Evolutionary conservation across 2,329 filamentous ascomycete genomes (phyloP), one percentile per base, ranked within the genome.

Genomic region (Diaporthe sp.): DNA sequence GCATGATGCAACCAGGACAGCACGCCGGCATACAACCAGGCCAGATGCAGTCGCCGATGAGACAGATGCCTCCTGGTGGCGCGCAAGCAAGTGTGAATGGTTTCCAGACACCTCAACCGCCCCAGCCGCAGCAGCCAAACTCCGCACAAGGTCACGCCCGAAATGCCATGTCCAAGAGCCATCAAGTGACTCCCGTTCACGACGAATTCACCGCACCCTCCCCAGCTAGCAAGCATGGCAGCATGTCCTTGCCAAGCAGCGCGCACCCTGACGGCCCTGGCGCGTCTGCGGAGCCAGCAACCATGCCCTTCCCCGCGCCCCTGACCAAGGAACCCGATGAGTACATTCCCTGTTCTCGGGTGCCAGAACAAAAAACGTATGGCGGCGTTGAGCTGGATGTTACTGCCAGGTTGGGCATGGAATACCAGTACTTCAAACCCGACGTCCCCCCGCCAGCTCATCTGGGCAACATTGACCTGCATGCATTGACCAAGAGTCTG

Each of bases 391-490:
- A 94, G 75, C 86, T 96, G 17, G 87, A 91, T 51, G 90, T 92
- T 7, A 86, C 94, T 31, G 88, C 87, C 73, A 90, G 90, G 68
- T 83, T 95, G 68, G 93, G 93, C 7, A 87, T 89, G 47, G 91
- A 94, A 63, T 88, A 98, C 51, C 87, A 92, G 68, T 88, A 89
- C 60, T 88, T 92, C 80, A 94, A 92, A 80, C 95, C 96, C 0
- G 93, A 94, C 74, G 88, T 95, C 51, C 96, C 97, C 0, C 86
- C 88, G 3, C 88, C 95, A 25, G 87, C 90, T 31, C 96, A 98
- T 80, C 88, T 98, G 71, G 97, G 96, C 12, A 90, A 95, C 28
- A 94, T 98, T 78, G 96, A 99, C 81, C 93, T 98, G 39, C 93
- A 96, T 79, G 95, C 96, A 28, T 88, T 99, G 55, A 98, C 93